phyloP scores from a whole-genome alignment of 2,329 filamentous ascomycete genomes.

The Rhinocladiella mackenziei region DNA sequence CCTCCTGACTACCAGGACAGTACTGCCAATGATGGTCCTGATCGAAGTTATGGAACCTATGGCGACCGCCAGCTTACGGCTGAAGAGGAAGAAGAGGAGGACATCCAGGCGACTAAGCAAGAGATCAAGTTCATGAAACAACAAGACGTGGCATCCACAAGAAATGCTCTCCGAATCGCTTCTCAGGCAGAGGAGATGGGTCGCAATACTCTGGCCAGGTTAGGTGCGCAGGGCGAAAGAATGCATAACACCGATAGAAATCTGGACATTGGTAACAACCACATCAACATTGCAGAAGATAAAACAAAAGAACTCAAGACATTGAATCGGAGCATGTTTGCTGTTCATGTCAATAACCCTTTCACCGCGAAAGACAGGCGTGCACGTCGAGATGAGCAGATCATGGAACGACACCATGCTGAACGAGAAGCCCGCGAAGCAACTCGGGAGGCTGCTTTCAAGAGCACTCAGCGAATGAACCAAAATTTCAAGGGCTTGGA shows the following conservation, averaged over 20 bases:
- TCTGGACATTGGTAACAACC: slow-evolving; percentile 71
- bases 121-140: slow-evolving; percentile 74
- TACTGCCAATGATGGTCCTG: slow-evolving; percentile 33
- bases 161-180: slow-evolving; percentile 65
- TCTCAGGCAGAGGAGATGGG: slow-evolving; percentile 68
- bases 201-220: slow-evolving; percentile 65
- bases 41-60: slow-evolving; percentile 48
- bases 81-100: slow-evolving; percentile 72
- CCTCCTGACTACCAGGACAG: slow-evolving; percentile 37
- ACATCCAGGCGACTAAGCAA: slow-evolving; percentile 66
- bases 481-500: slow-evolving; percentile 63
- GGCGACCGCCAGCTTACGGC: slow-evolving; percentile 74
- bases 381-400: slow-evolving; percentile 61
- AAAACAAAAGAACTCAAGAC: slow-evolving; percentile 79
- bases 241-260: slow-evolving; percentile 80
- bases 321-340: slow-evolving; percentile 87
- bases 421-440: slow-evolving; percentile 56
- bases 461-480: slow-evolving; percentile 56
- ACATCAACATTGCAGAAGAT: slow-evolving; percentile 72
- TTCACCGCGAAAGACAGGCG: slow-evolving; percentile 68
- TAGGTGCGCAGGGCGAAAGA: slow-evolving; percentile 74
- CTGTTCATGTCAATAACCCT: slow-evolving; percentile 70
- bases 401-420: slow-evolving; percentile 61
- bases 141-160: slow-evolving; percentile 67
- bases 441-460: slow-evolving; percentile 53